These are phyloP conservation scores for Dioscorea zingiberensis DNA, from an alignment of 106 monocot species.

Conservation along the genomic window DNA sequence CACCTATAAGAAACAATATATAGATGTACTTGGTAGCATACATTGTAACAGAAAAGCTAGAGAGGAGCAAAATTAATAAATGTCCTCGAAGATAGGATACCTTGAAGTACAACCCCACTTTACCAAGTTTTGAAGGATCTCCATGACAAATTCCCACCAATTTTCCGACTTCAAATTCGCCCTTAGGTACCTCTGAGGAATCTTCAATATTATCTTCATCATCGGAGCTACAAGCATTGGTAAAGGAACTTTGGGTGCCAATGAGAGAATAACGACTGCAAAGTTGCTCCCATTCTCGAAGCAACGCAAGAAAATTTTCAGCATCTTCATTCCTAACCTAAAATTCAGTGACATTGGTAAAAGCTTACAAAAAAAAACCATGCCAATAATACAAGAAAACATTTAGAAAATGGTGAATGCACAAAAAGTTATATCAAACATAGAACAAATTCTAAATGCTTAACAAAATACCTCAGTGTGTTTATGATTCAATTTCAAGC, in stretches of 20 bases:
- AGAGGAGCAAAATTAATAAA: background rate
- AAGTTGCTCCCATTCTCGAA: slow-evolving; percentile 69
- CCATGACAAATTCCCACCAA: slow-evolving; percentile 76
- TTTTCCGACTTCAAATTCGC: slow-evolving; percentile 66
- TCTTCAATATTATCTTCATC: slow-evolving; percentile 25
- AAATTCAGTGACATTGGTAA: background rate
- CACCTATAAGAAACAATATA: slow-evolving; percentile 18
- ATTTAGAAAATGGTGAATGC: background rate
- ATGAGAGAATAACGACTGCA: slow-evolving; percentile 28
- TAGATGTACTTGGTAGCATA: too few relatives aligned
- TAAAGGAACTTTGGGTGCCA: background rate
- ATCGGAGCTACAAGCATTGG: slow-evolving; percentile 1
- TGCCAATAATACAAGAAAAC: too few relatives aligned
- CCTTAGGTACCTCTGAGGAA: slow-evolving; percentile 3
- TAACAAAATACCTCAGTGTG: slow-evolving; percentile 25
- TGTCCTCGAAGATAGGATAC: slow-evolving; percentile 13
- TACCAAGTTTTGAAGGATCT: slow-evolving; percentile 38
- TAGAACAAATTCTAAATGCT: background rate
- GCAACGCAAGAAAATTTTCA: slow-evolving; percentile 60
- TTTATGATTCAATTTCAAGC: slow-evolving; percentile 35
- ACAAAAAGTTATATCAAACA: background rate
- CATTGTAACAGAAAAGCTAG: background rate
- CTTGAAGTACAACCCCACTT: slow-evolving; percentile 61
- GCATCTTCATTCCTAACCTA: slow-evolving; percentile 93
- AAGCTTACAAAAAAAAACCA: too few relatives aligned